phyloP scores from a whole-genome alignment of 495 filamentous ascomycete species.

The Saxispiralis lemnorum region DNA sequence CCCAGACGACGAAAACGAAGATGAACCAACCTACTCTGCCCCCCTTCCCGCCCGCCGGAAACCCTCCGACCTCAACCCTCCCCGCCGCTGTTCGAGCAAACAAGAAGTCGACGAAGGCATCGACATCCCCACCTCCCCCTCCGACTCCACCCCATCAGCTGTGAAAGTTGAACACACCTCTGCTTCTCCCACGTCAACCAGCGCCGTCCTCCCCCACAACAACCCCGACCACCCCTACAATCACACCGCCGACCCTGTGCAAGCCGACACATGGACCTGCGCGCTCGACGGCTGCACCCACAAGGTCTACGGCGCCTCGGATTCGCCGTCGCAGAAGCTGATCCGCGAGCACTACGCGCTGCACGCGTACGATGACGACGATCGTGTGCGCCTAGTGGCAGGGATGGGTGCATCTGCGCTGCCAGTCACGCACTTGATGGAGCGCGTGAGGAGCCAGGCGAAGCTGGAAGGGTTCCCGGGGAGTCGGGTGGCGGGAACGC shows the following conservation, averaged over 20 bases:
- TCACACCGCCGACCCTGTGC: conserved; percentile 27
- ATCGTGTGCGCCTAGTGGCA: conserved; percentile 40
- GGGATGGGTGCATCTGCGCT: conserved; percentile 33
- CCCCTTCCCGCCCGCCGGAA: conserved; percentile 8
- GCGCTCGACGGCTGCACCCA: conserved; percentile 48
- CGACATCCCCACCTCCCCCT: conserved; percentile 14
- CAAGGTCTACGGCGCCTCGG: conserved; percentile 41
- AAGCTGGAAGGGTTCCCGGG: conserved; percentile 6
- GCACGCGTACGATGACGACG: conserved; percentile 46
- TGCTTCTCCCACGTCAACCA: background rate
- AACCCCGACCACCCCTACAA: conserved; percentile 25
- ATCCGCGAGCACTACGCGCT: conserved; percentile 47
- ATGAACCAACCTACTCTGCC: conserved; percentile 18
- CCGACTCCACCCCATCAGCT: conserved; percentile 2
- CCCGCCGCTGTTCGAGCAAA: conserved; percentile 1
- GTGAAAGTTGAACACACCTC: no score
- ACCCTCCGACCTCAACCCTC: background rate
- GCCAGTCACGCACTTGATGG: conserved; percentile 37
- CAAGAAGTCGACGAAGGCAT: conserved; percentile 15
- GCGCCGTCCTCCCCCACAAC: conserved; percentile 1
- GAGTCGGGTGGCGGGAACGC: conserved; percentile 1
- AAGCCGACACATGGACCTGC: conserved; percentile 51
- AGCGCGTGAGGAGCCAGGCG: conserved; percentile 10
- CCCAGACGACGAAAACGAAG: conserved; percentile 19
- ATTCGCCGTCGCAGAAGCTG: conserved; percentile 36